A percentile compares a stretch with the other conserved stretches of the same genome.
Evolutionary conservation across 1,284 basidiomycete species (phyloP).

Genomic region (Irpex sp.): DNA sequence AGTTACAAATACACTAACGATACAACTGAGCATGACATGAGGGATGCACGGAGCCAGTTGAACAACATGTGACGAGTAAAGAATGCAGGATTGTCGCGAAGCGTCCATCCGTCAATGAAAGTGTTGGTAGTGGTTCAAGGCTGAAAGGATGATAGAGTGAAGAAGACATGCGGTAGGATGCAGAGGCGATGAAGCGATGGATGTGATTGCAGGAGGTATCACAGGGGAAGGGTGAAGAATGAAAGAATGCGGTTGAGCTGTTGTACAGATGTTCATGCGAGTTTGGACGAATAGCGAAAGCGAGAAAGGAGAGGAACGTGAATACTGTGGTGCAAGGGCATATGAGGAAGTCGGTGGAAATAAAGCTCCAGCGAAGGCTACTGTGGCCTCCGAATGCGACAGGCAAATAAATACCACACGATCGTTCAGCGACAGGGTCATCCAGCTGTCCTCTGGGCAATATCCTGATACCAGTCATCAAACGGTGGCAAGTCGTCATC

Average conservation of each 20-base stretch:
- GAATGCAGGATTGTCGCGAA: too few relatives aligned
- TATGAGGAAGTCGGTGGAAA: too few relatives aligned
- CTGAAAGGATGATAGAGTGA: too few relatives aligned
- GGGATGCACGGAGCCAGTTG: too few relatives aligned
- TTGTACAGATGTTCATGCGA: neutral
- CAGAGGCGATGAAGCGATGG: neutral
- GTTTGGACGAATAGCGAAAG: neutral
- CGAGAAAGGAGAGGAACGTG: too few relatives aligned
- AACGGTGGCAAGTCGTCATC: slow-evolving; percentile 23
- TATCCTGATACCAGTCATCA: slow-evolving; percentile 23
- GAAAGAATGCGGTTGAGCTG: neutral
- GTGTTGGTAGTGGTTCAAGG: neutral
- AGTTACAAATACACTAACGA: too few relatives aligned
- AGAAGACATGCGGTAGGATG: neutral
- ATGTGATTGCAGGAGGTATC: neutral
- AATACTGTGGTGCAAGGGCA: too few relatives aligned
- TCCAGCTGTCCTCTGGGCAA: slow-evolving; percentile 13
- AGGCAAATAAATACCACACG: neutral
- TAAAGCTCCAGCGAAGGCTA: too few relatives aligned
- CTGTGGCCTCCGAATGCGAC: neutral
- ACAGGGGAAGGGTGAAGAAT: neutral
- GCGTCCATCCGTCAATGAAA: neutral
- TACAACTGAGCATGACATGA: too few relatives aligned
- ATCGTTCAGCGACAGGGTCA: neutral
- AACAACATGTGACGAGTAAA: too few relatives aligned